Conservation (phyloP, 73 alveolate species). For the Blepharisma stoltei region DNA sequence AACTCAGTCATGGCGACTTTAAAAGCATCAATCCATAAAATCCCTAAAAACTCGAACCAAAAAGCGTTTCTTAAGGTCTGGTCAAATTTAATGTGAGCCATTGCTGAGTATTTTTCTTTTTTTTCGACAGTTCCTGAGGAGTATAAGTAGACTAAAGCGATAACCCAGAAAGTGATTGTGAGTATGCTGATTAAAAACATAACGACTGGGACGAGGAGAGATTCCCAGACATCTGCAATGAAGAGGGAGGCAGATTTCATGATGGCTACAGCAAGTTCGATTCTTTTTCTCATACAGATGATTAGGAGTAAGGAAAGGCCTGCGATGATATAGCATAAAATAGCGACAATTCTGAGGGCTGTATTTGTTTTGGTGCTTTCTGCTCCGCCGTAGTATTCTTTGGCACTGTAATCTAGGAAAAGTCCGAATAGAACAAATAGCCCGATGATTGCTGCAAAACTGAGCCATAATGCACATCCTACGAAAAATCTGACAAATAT, state of each 20-base stretch:
- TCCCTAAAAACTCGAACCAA: constrained; percentile 83
- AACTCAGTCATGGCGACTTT: constrained; percentile 84
- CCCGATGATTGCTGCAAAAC: constrained; percentile 18
- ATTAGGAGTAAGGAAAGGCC: constrained; percentile 57
- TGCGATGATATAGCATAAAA: constrained; percentile 49
- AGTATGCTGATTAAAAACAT: constrained; percentile 59
- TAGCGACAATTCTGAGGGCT: background rate
- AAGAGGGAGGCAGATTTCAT: constrained; percentile 88
- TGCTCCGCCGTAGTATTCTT: no score
- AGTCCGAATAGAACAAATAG: constrained; percentile 26
- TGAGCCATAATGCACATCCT: constrained; percentile 42
- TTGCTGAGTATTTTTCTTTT: constrained; percentile 16
- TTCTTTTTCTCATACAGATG: constrained; percentile 80
- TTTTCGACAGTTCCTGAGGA: constrained; percentile 85
- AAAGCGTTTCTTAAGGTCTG: constrained; percentile 72
- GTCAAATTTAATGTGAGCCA: constrained; percentile 79
- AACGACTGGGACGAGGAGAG: constrained; percentile 85
- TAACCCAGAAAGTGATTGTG: constrained; percentile 83
- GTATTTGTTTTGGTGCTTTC: no score
- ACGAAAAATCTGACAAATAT: constrained; percentile 32
- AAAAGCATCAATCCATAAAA: constrained; percentile 87
- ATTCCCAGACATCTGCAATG: constrained; percentile 61
- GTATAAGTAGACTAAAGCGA: constrained; percentile 74
- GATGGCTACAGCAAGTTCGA: constrained; percentile 89
- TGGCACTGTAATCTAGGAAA: no score